Evolutionary conservation across 768 basidiomycete species (phyloP).

Genomic region (Cubamyces lactineus): DNA sequence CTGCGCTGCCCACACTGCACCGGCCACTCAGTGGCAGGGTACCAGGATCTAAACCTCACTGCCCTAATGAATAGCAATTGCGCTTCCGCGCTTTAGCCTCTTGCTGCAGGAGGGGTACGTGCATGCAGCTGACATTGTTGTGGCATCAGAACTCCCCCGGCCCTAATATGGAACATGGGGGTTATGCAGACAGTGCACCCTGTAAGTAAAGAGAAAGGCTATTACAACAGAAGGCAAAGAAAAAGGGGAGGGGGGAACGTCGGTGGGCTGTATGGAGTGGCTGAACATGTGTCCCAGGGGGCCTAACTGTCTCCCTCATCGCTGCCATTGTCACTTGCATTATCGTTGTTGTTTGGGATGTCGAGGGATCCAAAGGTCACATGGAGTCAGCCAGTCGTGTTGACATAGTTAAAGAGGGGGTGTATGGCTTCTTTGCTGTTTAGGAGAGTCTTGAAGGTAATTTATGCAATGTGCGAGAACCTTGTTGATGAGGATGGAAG

Average conservation of each 20-base stretch:
- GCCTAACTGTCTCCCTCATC: too few relatives aligned
- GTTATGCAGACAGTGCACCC: too few relatives aligned
- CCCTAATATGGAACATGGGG: too few relatives aligned
- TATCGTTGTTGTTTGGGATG: too few relatives aligned
- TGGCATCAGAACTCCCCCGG: conserved; percentile 1
- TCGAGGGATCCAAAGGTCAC: neutral
- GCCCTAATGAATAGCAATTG: neutral
- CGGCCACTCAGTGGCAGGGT: conserved; percentile 1
- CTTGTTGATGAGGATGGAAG: too few relatives aligned
- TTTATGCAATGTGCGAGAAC: too few relatives aligned
- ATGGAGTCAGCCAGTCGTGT: conserved; percentile 15
- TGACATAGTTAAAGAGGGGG: conserved; percentile 18
- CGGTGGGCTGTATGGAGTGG: too few relatives aligned
- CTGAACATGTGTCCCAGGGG: too few relatives aligned
- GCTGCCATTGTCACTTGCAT: too few relatives aligned
- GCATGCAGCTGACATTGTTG: neutral
- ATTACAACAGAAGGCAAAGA: too few relatives aligned
- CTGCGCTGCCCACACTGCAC: neutral
- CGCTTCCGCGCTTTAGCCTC: conserved; percentile 9
- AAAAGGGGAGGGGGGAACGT: too few relatives aligned
- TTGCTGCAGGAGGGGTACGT: conserved; percentile 11
- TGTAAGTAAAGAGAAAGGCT: too few relatives aligned
- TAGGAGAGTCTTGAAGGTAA: conserved; percentile 14
- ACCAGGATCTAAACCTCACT: conserved; percentile 9
- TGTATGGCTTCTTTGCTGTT: neutral